Conservation (phyloP, 225 moss, liverwort and hornwort species). For the Pleurozium schreberi region DNA sequence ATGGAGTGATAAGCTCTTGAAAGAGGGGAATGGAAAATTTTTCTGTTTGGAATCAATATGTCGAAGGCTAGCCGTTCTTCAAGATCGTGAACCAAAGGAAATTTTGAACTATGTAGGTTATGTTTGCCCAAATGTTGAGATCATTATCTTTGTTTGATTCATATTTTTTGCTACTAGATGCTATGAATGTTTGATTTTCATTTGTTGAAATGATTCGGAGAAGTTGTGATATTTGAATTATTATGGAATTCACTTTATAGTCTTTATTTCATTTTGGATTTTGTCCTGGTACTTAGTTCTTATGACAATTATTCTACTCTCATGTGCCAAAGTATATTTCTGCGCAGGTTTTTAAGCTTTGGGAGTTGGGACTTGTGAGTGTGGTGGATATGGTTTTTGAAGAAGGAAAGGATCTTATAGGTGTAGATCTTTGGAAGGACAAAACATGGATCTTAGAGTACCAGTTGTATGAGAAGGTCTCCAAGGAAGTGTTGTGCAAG, state of each 20-base stretch:
- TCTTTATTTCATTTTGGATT: rapidly evolving
- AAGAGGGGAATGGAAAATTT: rapidly evolving
- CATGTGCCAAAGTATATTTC: neutral
- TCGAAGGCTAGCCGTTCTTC: neutral
- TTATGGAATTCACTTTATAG: neutral
- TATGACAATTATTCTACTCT: neutral
- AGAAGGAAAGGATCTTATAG: neutral
- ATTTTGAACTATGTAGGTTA: neutral
- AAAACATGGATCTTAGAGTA: no score
- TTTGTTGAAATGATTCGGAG: neutral
- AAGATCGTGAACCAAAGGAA: neutral
- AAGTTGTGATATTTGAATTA: rapidly evolving
- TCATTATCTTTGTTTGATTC: neutral
- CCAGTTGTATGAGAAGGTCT: no score
- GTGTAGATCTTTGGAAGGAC: neutral
- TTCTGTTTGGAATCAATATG: neutral
- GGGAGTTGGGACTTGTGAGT: neutral
- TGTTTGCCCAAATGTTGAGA: neutral
- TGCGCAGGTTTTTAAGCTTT: neutral
- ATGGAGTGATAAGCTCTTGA: rapidly evolving
- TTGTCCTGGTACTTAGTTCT: neutral
- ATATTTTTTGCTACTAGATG: neutral
- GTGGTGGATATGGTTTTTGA: neutral
- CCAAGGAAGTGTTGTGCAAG: no score
- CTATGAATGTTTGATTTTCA: neutral